Evolutionary conservation across 1,139 yeast species (phyloP), one percentile per base, ranked within the genome.

Genomic region (Geotrichum cucujoidarum): DNA sequence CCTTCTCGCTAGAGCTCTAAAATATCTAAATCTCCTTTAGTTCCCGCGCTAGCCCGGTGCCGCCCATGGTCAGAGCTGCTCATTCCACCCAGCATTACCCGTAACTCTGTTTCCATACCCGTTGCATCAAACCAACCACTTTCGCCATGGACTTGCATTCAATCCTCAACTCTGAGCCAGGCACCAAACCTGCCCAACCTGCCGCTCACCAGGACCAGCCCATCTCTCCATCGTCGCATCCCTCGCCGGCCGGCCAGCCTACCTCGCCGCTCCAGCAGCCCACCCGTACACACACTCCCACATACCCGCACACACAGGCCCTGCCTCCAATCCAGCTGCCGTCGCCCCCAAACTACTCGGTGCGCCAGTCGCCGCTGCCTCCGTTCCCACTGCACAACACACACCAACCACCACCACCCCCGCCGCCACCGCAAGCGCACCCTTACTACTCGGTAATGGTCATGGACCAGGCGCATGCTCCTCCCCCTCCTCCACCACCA

Each of bases 221-320:
- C 6, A 29, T 4, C 14, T 63, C 67, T 47, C 54, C 56, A 10
- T 51, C 57, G 31, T 63, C 33, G 13, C 33, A 30, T 14, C 6
- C 6, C 33, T 30, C 33, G 11, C 33, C 33, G 13, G 33, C 33
- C 5, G 5, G n/a, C n/a, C n/a, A n/a, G 11, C 33, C 17, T 5
- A 13, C 13, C 33, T 14, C 14, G 13, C 33, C 17, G 13, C 13
- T 30, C 8, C 33, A n/a, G 14, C 33, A 30, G 14, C 7, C 20
- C 14, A 10, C 32, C 4, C 32, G 40, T 20, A 16, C 32, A 2
- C 17, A 37, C 32, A 37, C 40, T 8, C 40, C 40, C 20, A 37
- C 40, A 16, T n/a, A 16, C 6, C 32, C 40, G 8, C 25, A 31
- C 10, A 35, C 21, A 35, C 8, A 13, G 11, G 20, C 32, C n/a